phyloP scores from a whole-genome alignment of 1,284 basidiomycete genomes.

The Trametes polyzona region DNA sequence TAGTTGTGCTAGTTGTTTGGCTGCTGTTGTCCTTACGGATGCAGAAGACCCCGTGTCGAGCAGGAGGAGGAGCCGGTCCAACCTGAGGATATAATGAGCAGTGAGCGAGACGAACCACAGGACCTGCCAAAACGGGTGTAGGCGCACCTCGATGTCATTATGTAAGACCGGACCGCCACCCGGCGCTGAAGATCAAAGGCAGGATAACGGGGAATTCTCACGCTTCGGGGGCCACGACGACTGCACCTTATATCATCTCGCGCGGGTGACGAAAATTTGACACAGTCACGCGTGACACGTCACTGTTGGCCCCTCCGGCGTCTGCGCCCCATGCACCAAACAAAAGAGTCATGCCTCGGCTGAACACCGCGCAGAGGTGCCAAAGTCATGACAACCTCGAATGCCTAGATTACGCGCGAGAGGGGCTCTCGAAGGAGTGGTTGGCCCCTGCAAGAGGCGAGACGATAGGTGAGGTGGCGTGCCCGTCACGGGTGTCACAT shows the following conservation, averaged over 20 bases:
- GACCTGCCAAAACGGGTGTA: conserved; percentile 25
- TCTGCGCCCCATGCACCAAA: conserved; percentile 11
- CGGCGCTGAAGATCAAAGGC: conserved; percentile 40
- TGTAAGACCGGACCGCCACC: conserved; percentile 46
- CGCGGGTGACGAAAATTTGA: conserved; percentile 43
- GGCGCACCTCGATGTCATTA: conserved; percentile 72
- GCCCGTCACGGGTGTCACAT: conserved; percentile 21
- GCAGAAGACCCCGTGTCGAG: conserved; percentile 90
- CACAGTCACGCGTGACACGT: conserved; percentile 40
- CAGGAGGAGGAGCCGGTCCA: conserved; percentile 90
- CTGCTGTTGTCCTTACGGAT: conserved; percentile 87
- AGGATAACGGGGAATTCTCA: conserved; percentile 46
- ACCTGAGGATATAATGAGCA: conserved; percentile 47
- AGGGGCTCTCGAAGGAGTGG: not conserved
- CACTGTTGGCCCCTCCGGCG: conserved; percentile 24
- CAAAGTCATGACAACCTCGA: too few relatives aligned
- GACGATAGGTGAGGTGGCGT: not conserved
- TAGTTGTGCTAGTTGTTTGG: conserved; percentile 90
- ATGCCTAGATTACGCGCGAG: too few relatives aligned
- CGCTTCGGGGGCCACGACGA: conserved; percentile 38
- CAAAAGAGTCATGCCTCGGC: conserved; percentile 1
- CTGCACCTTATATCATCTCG: conserved; percentile 44
- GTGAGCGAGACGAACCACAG: conserved; percentile 24
- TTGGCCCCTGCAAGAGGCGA: not conserved
- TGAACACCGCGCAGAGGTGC: not conserved